These are phyloP conservation scores for Colletotrichum australisinense DNA, from an alignment of 2,329 filamentous ascomycete species.

Conservation along the genomic window DNA sequence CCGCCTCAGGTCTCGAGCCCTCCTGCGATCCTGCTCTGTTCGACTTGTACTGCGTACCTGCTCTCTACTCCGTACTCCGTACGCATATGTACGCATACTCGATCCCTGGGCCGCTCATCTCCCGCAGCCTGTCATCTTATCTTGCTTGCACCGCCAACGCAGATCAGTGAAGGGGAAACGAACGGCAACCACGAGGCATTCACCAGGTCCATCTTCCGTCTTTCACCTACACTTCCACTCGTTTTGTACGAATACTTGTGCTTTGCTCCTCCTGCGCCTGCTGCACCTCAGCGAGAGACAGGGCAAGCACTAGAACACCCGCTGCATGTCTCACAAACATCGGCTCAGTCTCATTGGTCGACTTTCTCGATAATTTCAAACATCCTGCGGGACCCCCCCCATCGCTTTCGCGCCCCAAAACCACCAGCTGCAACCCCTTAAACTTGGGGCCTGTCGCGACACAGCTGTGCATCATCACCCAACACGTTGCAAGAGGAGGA, in stretches of 20 bases:
- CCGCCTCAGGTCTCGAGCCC: constrained; percentile 22
- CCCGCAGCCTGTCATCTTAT: constrained; percentile 33
- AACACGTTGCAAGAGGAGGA: constrained; percentile 18
- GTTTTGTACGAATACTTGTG: not conserved
- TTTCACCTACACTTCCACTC: constrained; percentile 3
- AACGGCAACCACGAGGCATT: not conserved
- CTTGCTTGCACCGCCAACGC: constrained; percentile 23
- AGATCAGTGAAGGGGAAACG: constrained; percentile 20
- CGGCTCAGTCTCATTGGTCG: constrained; percentile 20
- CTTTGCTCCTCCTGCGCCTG: constrained; percentile 6
- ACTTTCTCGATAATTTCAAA: constrained; percentile 18
- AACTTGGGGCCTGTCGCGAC: constrained; percentile 23
- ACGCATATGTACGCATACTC: not conserved
- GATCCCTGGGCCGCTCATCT: constrained; percentile 29
- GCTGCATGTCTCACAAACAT: constrained; percentile 28
- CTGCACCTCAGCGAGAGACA: constrained; percentile 35
- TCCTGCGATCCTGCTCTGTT: constrained; percentile 14
- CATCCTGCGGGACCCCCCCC: constrained; percentile 17
- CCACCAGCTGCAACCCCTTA: constrained; percentile 30
- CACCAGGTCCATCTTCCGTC: not conserved
- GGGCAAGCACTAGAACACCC: constrained; percentile 7
- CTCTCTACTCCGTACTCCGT: no score
- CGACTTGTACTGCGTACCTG: not conserved
- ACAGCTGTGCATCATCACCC: constrained; percentile 1
- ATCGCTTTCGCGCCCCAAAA: constrained; percentile 3